Base-by-base conservation (phyloP, 345 rosid species). In the Populus davidiana region DNA sequence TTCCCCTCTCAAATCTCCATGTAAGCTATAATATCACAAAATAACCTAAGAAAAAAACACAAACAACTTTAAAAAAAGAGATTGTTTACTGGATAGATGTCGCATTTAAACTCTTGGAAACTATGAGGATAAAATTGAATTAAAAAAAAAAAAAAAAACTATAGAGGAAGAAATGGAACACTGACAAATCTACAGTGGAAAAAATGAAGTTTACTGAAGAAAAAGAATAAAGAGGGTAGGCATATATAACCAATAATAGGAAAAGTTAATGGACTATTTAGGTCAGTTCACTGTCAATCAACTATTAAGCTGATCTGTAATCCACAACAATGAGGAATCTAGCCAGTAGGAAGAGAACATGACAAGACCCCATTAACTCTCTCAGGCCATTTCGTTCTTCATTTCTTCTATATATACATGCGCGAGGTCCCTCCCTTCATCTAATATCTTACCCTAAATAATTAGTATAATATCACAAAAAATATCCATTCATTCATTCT, bases 231-330 rank as follows among this genome's bases (percentile, higher is more conserved):
- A 6, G 8, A 6, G 5, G 44, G 2, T 4, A 20, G 44, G 18
- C n/a, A 8, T 31, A 33, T 8, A 36, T 67, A 5, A 35, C 13
- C 21, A 33, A 67, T 67, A n/a, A 18, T 14, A 63, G 29, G 5
- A 16, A 44, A 44, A 72, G 50, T n/a, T 1, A n/a, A 31, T 27
- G 4, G 21, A 44, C 27, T 7, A 9, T 3, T 23, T 10, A 5
- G 62, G 73, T 56, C 21, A 18, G 59, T 27, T 21, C 44, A 59
- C 16, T 31, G 41, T 23, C 25, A 6, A 39, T 77, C 75, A 72
- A 79, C 38, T 25, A 44, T 59, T 13, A 0, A 73, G 72, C 75
- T 81, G 72, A 81, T 52, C 81, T 81, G 84, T 78, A 64, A 65
- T 74, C 83, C 84, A 81, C 80, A 41, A 76, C 20, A 2, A 25